Conservation (phyloP, 345 rosid genomes). For the Pugionium dolabratum region DNA sequence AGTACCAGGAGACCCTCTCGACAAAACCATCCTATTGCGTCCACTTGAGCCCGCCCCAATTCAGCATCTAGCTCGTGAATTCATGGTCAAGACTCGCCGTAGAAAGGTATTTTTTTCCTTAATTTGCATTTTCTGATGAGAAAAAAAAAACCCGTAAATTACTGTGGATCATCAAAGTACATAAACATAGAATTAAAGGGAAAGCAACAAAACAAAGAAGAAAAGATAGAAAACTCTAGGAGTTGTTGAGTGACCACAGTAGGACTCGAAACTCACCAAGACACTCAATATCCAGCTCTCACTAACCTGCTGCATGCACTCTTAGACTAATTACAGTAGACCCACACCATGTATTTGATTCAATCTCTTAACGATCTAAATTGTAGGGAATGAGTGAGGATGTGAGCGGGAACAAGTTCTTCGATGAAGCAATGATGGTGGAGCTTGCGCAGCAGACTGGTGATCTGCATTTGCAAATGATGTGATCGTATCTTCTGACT, state of each 20-base stretch:
- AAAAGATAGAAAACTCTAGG: neutral
- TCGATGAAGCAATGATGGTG: slow-evolving; percentile 84
- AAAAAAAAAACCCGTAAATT: too few species aligned
- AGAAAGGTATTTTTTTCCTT: slow-evolving; percentile 55
- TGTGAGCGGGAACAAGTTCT: slow-evolving; percentile 86
- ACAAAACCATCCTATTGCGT: slow-evolving; percentile 75
- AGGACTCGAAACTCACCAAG: neutral
- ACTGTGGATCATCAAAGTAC: neutral
- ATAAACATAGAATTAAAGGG: too few species aligned
- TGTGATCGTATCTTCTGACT: slow-evolving; percentile 34
- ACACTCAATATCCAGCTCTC: neutral
- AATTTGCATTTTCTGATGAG: too few species aligned
- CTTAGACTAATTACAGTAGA: neutral
- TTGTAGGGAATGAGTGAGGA: slow-evolving; percentile 91
- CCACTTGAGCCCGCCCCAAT: slow-evolving; percentile 92
- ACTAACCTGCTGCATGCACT: neutral
- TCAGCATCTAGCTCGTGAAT: slow-evolving; percentile 86
- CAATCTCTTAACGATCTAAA: too few species aligned
- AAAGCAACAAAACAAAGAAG: neutral
- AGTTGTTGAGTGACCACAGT: neutral
- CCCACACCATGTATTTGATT: neutral
- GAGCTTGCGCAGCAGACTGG: slow-evolving; percentile 87
- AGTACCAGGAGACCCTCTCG: slow-evolving; percentile 93
- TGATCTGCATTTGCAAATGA: slow-evolving; percentile 76
- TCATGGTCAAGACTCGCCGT: slow-evolving; percentile 58